phyloP scores from a whole-genome alignment of 1,284 basidiomycete genomes.

The Malassezia cuniculi region DNA sequence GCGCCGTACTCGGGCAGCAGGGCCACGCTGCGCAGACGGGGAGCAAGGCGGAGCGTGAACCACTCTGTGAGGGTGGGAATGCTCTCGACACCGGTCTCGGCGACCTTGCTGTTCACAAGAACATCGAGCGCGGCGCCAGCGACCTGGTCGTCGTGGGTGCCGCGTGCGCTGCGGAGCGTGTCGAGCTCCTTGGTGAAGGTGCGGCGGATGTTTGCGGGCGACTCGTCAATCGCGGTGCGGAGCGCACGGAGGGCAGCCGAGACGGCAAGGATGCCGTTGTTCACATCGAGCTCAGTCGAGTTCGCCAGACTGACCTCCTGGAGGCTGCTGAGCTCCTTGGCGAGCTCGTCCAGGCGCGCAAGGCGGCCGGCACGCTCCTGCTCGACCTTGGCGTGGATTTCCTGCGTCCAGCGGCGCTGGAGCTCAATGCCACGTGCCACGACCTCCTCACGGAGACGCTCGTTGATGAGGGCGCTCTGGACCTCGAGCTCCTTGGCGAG shows the following conservation, averaged over 20 bases:
- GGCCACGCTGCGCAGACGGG: conserved; percentile 71
- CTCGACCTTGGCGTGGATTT: conserved; percentile 90
- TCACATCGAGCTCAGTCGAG: conserved; percentile 73
- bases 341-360: conserved; percentile 83
- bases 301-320: conserved; percentile 85
- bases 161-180: conserved; percentile 57
- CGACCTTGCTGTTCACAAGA: conserved; percentile 57
- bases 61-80: conserved; percentile 75
- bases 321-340: conserved; percentile 74
- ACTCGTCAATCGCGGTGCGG: conserved; percentile 45
- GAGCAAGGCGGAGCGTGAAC: conserved; percentile 74
- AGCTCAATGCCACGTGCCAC: conserved; percentile 92
- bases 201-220: conserved; percentile 51
- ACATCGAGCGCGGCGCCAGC: conserved; percentile 25
- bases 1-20: conserved; percentile 70
- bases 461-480: conserved; percentile 82
- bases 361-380: conserved; percentile 89
- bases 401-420: conserved; percentile 87
- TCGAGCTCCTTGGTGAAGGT: conserved; percentile 82
- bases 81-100: conserved; percentile 72
- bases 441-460: conserved; percentile 76
- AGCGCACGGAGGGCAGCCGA: conserved; percentile 45
- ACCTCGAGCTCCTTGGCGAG: conserved; percentile 72
- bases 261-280: conserved; percentile 68
- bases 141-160: conserved; percentile 50